Evolutionary conservation across 1,284 basidiomycete species (phyloP).

Genomic region (Dichomitus squalens): DNA sequence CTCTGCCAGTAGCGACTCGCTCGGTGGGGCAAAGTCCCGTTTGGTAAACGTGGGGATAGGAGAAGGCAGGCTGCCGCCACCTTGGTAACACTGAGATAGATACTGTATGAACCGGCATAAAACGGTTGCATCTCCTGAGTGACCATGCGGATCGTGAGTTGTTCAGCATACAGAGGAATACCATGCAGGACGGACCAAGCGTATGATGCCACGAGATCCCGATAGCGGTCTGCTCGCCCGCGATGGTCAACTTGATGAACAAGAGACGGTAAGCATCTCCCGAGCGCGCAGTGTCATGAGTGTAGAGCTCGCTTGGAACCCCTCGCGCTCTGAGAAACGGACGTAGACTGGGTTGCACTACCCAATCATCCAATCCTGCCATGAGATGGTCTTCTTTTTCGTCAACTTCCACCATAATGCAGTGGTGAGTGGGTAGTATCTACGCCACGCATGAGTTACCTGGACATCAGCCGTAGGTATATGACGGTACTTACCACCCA

Average conservation of each 20-base stretch:
- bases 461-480: too few relatives aligned
- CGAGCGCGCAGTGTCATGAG: conserved; percentile 1
- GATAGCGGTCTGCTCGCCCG: conserved; percentile 28
- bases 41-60: conserved; percentile 16
- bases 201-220: conserved; percentile 39
- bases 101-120: conserved; percentile 32
- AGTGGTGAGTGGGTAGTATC: conserved; percentile 11
- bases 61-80: not conserved
- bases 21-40: not conserved
- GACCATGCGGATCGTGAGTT: conserved; percentile 1
- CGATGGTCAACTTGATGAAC: conserved; percentile 32
- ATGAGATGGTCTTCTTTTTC: not conserved
- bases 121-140: conserved; percentile 32
- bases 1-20: not conserved
- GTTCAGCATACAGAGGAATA: not conserved
- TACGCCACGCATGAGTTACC: too few relatives aligned
- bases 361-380: conserved; percentile 21
- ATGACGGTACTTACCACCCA: conserved; percentile 38
- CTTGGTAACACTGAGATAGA: conserved; percentile 18
- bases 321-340: conserved; percentile 13
- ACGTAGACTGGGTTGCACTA: conserved; percentile 31
- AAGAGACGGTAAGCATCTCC: conserved; percentile 27
- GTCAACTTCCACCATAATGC: conserved; percentile 12
- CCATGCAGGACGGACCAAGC: conserved; percentile 20
- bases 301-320: not conserved